Conservation (phyloP, 345 rosid species). For the Eucalyptus sideroxylon region DNA sequence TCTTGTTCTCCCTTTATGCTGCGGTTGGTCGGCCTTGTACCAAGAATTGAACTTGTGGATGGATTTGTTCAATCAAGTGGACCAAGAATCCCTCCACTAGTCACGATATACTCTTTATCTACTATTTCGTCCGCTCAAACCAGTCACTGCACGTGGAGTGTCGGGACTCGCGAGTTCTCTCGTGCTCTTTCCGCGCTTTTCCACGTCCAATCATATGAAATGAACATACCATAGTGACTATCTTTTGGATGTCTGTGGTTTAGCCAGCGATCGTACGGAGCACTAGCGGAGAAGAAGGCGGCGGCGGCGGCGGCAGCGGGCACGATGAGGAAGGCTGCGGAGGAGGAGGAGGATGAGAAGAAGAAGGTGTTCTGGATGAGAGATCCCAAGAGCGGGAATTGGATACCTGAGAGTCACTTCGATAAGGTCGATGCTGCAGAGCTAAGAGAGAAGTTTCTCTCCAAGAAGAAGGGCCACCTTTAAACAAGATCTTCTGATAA, state of each 20-base stretch:
- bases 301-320: background rate
- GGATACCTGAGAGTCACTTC: constrained; percentile 35
- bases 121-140: background rate
- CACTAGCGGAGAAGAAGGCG: background rate
- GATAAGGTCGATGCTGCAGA: background rate
- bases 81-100: background rate
- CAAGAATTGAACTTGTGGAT: background rate
- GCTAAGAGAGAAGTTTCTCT: background rate
- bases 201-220: background rate
- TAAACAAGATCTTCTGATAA: background rate
- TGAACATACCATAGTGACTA: background rate
- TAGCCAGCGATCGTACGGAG: background rate
- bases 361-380: constrained; percentile 25
- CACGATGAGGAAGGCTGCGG: background rate
- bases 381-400: constrained; percentile 39
- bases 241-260: background rate
- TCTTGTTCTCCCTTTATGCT: background rate
- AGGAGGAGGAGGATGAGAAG: background rate
- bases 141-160: background rate
- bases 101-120: background rate
- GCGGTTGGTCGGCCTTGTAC: background rate
- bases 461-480: background rate
- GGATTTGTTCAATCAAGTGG: background rate
- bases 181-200: background rate
- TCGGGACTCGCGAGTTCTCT: background rate